These are phyloP conservation scores for Cutaneotrichosporon sp. DNA, from an alignment of 1,284 basidiomycete genomes.

Conservation along the genomic window DNA sequence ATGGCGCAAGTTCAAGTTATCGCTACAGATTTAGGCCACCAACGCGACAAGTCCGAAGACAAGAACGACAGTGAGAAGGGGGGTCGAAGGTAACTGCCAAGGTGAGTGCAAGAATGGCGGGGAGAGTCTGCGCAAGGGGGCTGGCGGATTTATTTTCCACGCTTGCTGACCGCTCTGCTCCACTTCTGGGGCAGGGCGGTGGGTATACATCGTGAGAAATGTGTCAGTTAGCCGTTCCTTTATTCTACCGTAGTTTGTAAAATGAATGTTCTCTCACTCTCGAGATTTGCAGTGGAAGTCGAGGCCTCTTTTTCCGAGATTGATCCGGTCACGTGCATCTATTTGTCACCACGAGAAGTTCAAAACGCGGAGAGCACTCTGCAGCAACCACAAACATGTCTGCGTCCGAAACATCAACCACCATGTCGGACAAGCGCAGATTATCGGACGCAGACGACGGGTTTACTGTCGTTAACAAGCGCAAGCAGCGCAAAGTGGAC, in stretches of 20 bases:
- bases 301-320: background rate
- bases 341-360: background rate
- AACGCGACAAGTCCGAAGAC: too few species aligned
- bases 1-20: too few species aligned
- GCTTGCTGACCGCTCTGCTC: background rate
- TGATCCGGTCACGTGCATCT: background rate
- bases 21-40: too few species aligned
- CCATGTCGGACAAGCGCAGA: background rate
- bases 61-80: too few species aligned
- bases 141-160: background rate
- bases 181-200: background rate
- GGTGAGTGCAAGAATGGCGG: too few species aligned
- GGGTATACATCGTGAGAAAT: background rate
- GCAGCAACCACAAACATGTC: background rate
- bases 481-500: conserved; percentile 72
- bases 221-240: background rate
- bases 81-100: too few species aligned
- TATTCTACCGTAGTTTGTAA: background rate
- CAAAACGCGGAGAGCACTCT: background rate
- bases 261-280: background rate
- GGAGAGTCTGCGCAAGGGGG: background rate
- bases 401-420: background rate
- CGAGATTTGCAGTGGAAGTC: background rate
- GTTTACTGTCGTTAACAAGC: conserved; percentile 71
- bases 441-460: conserved; percentile 36